Percentiles rank a stretch among this genome's conserved stretches.
phyloP scores from a whole-genome alignment of 2,329 filamentous ascomycete genomes.

The Magnaporthales sp. region DNA sequence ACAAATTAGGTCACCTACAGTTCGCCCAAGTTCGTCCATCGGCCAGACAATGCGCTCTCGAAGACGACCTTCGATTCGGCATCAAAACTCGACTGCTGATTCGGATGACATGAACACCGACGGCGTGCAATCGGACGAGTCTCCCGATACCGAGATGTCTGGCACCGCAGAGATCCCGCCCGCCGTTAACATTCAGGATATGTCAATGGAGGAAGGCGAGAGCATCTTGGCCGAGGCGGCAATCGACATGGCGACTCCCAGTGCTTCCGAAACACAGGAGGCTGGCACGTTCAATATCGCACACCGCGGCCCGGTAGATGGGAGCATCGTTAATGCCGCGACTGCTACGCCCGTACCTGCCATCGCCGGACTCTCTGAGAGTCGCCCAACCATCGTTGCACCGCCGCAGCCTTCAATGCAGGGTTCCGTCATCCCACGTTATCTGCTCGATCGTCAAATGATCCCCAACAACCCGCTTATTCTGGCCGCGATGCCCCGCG shows the following conservation, averaged over 20 bases:
- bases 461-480: constrained; percentile 59
- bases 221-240: constrained; percentile 68
- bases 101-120: constrained; percentile 81
- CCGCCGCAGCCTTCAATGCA: constrained; percentile 68
- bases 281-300: constrained; percentile 91
- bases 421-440: constrained; percentile 66
- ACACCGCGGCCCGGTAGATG: constrained; percentile 69
- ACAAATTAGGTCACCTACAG: constrained; percentile 48
- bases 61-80: constrained; percentile 76
- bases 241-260: constrained; percentile 67
- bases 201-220: constrained; percentile 69
- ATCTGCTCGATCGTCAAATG: constrained; percentile 66
- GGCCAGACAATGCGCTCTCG: constrained; percentile 47
- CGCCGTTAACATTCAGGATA: constrained; percentile 78
- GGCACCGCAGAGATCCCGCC: constrained; percentile 73
- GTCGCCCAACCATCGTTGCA: constrained; percentile 59
- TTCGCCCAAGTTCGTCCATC: constrained; percentile 42
- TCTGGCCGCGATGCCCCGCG: constrained; percentile 84
- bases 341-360: constrained; percentile 56
- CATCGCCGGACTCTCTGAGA: constrained; percentile 61
- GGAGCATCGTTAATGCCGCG: constrained; percentile 69
- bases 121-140: constrained; percentile 70
- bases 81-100: constrained; percentile 76
- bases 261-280: constrained; percentile 77
- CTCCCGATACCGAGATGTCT: constrained; percentile 68